Conservation (phyloP, 176 grass and related monocot species). For the Triticum turgidum region DNA sequence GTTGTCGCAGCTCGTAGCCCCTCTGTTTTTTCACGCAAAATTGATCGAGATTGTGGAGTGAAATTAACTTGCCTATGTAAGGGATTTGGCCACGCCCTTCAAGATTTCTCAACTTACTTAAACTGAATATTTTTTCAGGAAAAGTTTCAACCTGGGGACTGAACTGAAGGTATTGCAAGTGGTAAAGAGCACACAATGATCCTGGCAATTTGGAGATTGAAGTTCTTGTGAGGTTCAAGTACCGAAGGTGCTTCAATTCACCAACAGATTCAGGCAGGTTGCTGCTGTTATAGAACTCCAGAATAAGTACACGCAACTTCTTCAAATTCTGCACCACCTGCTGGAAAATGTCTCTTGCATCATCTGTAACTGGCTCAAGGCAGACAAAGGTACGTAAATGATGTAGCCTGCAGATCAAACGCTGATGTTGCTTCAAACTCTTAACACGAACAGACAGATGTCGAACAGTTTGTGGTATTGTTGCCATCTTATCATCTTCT, state of each 20-base stretch:
- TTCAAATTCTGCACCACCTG: neutral
- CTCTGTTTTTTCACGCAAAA: neutral
- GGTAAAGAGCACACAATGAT: no score
- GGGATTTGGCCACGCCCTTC: no score
- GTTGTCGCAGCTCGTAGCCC: neutral
- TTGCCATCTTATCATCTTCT: neutral
- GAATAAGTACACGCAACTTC: neutral
- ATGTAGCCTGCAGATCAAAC: neutral
- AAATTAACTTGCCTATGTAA: neutral
- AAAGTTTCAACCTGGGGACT: fast-evolving
- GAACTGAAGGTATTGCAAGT: neutral
- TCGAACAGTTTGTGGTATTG: neutral
- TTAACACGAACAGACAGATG: neutral
- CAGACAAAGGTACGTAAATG: neutral
- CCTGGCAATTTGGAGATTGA: neutral
- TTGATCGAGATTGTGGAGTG: fast-evolving
- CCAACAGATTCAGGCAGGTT: neutral
- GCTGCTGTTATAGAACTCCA: neutral
- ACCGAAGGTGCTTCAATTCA: neutral
- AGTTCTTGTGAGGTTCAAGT: neutral
- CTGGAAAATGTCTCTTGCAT: neutral
- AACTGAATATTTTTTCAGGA: neutral
- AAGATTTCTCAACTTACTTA: neutral
- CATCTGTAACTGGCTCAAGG: neutral
- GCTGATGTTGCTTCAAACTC: neutral